Evolutionary conservation across 192 early-diverging fungal species (phyloP).

Genomic region (Geranomyces variabilis): DNA sequence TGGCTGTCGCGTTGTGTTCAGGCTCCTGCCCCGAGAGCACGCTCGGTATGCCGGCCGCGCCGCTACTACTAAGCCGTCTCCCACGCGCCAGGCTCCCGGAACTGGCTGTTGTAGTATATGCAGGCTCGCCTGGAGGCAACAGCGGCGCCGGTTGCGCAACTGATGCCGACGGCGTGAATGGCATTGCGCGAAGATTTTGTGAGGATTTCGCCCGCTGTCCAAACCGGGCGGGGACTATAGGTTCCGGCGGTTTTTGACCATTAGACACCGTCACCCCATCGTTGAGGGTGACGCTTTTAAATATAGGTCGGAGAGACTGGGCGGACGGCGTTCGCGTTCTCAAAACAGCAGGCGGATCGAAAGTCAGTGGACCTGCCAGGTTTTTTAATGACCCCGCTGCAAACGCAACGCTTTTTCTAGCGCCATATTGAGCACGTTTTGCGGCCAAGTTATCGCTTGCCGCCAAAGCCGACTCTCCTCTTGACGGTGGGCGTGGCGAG

Average conservation of each 20-base stretch:
- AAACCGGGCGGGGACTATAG: background rate
- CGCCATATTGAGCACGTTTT: no score
- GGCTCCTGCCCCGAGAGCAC: background rate
- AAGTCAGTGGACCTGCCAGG: no score
- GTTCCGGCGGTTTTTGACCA: background rate
- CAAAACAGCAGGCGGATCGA: background rate
- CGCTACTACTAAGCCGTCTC: background rate
- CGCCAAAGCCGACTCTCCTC: background rate
- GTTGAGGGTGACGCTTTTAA: background rate
- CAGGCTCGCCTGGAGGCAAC: background rate
- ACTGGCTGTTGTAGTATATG: background rate
- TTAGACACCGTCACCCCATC: background rate
- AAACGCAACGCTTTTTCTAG: no score
- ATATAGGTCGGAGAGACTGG: background rate
- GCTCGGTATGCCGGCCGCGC: no score
- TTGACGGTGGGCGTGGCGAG: background rate
- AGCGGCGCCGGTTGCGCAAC: background rate
- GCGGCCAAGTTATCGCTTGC: background rate
- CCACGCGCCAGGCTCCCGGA: background rate
- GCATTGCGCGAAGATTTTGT: background rate
- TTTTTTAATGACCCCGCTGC: no score
- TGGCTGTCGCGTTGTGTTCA: background rate
- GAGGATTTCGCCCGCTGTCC: conserved; percentile 1
- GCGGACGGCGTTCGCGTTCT: background rate
- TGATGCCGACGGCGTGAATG: background rate